Percentiles rank a stretch among this genome's conserved stretches.
phyloP scores from a whole-genome alignment of 768 basidiomycete species.

The Mycena vulgaris region DNA sequence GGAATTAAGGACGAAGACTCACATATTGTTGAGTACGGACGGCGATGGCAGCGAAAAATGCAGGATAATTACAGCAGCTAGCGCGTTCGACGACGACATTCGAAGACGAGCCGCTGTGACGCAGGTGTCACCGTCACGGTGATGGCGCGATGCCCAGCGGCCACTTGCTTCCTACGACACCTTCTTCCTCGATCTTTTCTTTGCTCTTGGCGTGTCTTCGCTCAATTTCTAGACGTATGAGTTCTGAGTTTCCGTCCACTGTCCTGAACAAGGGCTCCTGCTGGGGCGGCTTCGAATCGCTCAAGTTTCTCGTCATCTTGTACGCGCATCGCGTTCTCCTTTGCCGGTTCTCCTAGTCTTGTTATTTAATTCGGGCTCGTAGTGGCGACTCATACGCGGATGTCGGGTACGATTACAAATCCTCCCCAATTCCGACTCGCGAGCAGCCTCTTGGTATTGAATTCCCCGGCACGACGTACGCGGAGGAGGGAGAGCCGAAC shows the following conservation, averaged over 20 bases:
- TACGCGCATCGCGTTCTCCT: not conserved
- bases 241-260: slow-evolving; percentile 26
- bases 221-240: not conserved
- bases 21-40: no score
- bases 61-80: no score
- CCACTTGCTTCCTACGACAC: no score
- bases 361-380: not conserved
- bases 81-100: no score
- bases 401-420: slow-evolving; percentile 13
- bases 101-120: no score
- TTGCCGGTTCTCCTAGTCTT: not conserved
- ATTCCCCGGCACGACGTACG: slow-evolving; percentile 26
- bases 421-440: not conserved
- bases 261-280: slow-evolving; percentile 2
- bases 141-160: no score
- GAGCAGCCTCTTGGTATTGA: slow-evolving; percentile 21
- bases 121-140: no score
- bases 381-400: slow-evolving; percentile 27
- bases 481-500: slow-evolving; percentile 10
- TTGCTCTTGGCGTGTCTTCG: no score
- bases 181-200: no score
- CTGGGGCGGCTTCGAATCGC: slow-evolving; percentile 28
- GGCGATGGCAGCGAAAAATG: no score
- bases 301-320: slow-evolving; percentile 35
- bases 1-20: no score